Percentiles rank a stretch among this genome's conserved stretches.
phyloP scores from a whole-genome alignment of 495 filamentous ascomycete species.

The Penicillium tannophilum region DNA sequence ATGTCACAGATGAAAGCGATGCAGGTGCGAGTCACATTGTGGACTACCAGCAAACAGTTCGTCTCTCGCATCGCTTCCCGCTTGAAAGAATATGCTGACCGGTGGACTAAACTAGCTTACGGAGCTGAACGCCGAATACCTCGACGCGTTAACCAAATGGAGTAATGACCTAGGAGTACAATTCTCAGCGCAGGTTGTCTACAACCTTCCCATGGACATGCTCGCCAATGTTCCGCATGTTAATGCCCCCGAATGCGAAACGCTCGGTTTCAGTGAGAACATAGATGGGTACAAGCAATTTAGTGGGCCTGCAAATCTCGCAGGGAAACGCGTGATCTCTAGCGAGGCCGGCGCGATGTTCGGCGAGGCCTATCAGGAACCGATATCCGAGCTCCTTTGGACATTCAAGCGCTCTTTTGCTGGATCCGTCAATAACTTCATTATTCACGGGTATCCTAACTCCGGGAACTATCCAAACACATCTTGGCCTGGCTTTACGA shows the following conservation, averaged over 20 bases:
- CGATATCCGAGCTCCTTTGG: slow-evolving; percentile 28
- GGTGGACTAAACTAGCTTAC: neutral
- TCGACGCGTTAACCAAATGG: slow-evolving; percentile 37
- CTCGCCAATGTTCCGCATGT: slow-evolving; percentile 41
- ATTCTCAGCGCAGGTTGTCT: slow-evolving; percentile 49
- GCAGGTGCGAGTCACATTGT: slow-evolving; percentile 26
- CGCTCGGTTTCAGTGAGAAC: slow-evolving; percentile 23
- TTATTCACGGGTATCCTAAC: slow-evolving; percentile 50
- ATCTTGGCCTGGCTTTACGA: slow-evolving; percentile 52
- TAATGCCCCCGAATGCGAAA: slow-evolving; percentile 50
- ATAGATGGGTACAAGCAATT: slow-evolving; percentile 52
- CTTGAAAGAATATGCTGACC: neutral
- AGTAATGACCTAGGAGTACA: slow-evolving; percentile 34
- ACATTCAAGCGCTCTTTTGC: slow-evolving; percentile 36
- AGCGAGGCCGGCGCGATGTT: slow-evolving; percentile 40
- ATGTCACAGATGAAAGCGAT: slow-evolving; percentile 5
- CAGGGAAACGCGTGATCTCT: slow-evolving; percentile 41
- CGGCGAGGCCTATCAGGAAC: slow-evolving; percentile 31
- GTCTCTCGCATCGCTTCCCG: neutral
- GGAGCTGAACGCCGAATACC: slow-evolving; percentile 38
- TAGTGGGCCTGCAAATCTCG: slow-evolving; percentile 44
- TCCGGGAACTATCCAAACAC: slow-evolving; percentile 42
- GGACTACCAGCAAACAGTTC: slow-evolving; percentile 6
- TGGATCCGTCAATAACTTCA: slow-evolving; percentile 47
- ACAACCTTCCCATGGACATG: slow-evolving; percentile 53